Evolutionary conservation across 805 yeast species (phyloP), one percentile per base, ranked within the genome.

Genomic region (Metschnikowia baotianmanensis): DNA sequence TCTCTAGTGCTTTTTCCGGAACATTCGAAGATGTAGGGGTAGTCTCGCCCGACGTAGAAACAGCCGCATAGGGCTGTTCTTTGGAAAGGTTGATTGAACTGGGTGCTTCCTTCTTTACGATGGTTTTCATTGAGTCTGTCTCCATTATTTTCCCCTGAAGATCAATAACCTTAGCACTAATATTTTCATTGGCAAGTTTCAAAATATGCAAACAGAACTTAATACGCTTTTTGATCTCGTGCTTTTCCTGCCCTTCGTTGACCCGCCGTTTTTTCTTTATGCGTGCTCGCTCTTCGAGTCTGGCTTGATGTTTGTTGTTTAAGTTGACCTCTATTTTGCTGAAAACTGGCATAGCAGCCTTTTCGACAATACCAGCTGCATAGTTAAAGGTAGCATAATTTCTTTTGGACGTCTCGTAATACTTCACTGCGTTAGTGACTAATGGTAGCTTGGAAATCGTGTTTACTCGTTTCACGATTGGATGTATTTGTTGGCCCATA

Each of bases 161-260:
- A 43, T 71, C 73, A 39, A 71, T 71, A 15, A 89, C 84, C 49
- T 87, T 80, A 34, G 76, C 69, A 34, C 83, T 80, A 23, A 89
- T 71, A 52, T 83, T 87, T 42, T 78, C 79, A 55, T 87, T 89
- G 3, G 96, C 96, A 36, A 87, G 69, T 55, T 83, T 83, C 41
- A 89, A 67, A 38, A 90, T 71, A 51, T 88, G 90, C 34, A 90
- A 71, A 53, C 95, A 80, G 55, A 91, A 84, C 26, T 85, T 81
- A 34, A 89, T 58, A 48, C 90, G 74, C 49, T 82, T 82, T 45
- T 86, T 77, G 19, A 90, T 83, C 54, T 87, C 96, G 41, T 43
- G 56, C 57, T 55, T 52, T 44, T 57, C 56, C 36, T 63, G 38
- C 36, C 48, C 17, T n/a, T 29, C 28, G 25, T 19, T 36, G 9